These are phyloP conservation scores for Aspergillus calidoustus DNA, from an alignment of 2,329 filamentous ascomycete species.

Conservation along the genomic window DNA sequence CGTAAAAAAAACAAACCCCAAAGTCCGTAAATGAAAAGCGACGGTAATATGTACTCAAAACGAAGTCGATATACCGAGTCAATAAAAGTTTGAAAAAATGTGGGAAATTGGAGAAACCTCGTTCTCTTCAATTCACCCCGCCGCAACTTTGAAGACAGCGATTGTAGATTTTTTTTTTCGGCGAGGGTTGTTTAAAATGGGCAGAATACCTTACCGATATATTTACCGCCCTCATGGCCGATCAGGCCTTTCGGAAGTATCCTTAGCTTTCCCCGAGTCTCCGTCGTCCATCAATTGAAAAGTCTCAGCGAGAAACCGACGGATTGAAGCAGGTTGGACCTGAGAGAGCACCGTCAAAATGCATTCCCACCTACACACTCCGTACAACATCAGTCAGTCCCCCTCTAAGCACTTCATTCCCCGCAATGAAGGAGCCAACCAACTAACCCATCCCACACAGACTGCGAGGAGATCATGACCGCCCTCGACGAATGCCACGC, in stretches of 20 bases:
- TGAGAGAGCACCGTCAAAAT: constrained; percentile 57
- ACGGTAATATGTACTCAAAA: background rate
- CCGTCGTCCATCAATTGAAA: background rate
- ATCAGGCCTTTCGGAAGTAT: background rate
- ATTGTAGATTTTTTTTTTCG: constrained; percentile 33
- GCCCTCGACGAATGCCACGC: constrained; percentile 96
- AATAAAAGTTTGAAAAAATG: constrained; percentile 4
- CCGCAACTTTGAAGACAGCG: background rate
- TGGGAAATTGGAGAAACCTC: constrained; percentile 11
- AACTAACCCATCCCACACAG: constrained; percentile 52
- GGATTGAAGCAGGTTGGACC: constrained; percentile 11
- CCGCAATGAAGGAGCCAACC: background rate
- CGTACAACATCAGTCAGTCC: constrained; percentile 79
- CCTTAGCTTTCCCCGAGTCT: background rate
- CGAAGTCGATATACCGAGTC: background rate
- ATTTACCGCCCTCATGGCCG: background rate
- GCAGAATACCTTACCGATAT: constrained; percentile 20
- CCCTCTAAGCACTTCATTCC: constrained; percentile 3
- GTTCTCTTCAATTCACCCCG: constrained; percentile 13
- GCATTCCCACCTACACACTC: constrained; percentile 97
- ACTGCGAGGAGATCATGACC: constrained; percentile 91
- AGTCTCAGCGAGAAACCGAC: background rate
- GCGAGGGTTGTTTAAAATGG: constrained; percentile 26
- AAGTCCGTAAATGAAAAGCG: constrained; percentile 6
- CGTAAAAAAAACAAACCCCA: constrained; percentile 17